Conservation (phyloP, 2,329 filamentous ascomycete species). For the Blumeria hordei region DNA sequence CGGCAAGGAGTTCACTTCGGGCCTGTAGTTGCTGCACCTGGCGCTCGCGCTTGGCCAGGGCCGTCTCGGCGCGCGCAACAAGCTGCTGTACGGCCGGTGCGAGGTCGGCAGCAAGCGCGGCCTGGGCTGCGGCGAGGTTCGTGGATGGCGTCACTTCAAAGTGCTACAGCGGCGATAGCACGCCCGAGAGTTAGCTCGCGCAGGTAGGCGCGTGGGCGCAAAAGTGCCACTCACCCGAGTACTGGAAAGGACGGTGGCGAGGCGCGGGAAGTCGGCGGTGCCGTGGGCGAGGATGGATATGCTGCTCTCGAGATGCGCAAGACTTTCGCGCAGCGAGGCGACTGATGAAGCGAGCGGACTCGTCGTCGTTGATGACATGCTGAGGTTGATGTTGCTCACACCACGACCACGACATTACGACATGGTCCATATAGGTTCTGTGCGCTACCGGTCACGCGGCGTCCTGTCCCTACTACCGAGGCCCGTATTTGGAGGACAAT, state of each 20-base stretch:
- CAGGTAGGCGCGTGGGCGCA: neutral
- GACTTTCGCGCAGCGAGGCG: slow-evolving; percentile 15
- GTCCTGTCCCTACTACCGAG: too few species aligned
- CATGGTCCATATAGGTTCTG: too few species aligned
- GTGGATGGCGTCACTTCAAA: slow-evolving; percentile 49
- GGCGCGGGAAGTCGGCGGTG: slow-evolving; percentile 15
- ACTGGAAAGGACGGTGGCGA: slow-evolving; percentile 15
- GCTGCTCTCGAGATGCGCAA: slow-evolving; percentile 17
- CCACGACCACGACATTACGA: too few species aligned
- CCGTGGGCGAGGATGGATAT: slow-evolving; percentile 17
- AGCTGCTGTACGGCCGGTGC: slow-evolving; percentile 45
- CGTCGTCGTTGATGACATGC: slow-evolving; percentile 5
- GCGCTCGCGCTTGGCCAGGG: slow-evolving; percentile 41
- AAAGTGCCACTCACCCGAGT: slow-evolving; percentile 13
- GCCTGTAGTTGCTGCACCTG: slow-evolving; percentile 40
- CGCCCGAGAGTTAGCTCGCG: neutral
- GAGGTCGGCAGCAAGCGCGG: slow-evolving; percentile 40
- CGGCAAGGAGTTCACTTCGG: slow-evolving; percentile 41
- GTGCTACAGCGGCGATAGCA: slow-evolving; percentile 24
- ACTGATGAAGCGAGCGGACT: slow-evolving; percentile 9
- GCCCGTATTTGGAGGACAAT: too few species aligned
- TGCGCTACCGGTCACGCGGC: too few species aligned
- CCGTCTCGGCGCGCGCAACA: slow-evolving; percentile 33
- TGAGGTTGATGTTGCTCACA: neutral
- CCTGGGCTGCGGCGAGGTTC: slow-evolving; percentile 37